Evolutionary conservation across 768 basidiomycete species (phyloP).

Genomic region (Amanita phalloides): DNA sequence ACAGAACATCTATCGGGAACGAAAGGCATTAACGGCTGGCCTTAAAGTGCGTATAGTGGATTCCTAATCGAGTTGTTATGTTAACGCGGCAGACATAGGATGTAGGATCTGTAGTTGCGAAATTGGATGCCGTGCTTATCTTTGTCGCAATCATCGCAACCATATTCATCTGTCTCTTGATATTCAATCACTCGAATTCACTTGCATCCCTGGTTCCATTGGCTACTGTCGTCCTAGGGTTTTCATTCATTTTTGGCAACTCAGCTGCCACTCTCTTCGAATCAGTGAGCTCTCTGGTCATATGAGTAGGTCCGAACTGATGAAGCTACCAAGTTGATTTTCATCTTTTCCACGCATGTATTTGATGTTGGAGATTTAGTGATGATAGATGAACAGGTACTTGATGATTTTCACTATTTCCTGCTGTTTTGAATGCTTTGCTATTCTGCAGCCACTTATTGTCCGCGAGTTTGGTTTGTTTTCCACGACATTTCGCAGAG

Average conservation of each 20-base stretch:
- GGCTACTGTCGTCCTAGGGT: slow-evolving; percentile 71
- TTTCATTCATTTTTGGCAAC: slow-evolving; percentile 80
- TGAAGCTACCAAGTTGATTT: slow-evolving; percentile 44
- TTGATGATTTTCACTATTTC: slow-evolving; percentile 1
- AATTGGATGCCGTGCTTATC: slow-evolving; percentile 68
- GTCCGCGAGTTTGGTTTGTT: slow-evolving; percentile 77
- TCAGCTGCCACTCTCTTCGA: slow-evolving; percentile 73
- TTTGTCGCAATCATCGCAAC: slow-evolving; percentile 44
- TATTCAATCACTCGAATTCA: slow-evolving; percentile 60
- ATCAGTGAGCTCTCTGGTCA: slow-evolving; percentile 36
- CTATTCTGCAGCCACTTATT: slow-evolving; percentile 23
- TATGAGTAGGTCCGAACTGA: not conserved
- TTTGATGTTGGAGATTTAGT: slow-evolving; percentile 78
- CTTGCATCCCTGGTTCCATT: slow-evolving; percentile 67
- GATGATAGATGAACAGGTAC: slow-evolving; percentile 66
- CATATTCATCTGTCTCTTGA: slow-evolving; percentile 61
- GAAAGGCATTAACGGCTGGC: slow-evolving; percentile 58
- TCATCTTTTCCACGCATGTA: slow-evolving; percentile 81
- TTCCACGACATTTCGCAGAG: slow-evolving; percentile 68
- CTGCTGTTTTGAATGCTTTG: not conserved
- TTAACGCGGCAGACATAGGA: slow-evolving; percentile 30
- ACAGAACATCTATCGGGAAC: slow-evolving; percentile 68
- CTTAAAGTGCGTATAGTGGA: slow-evolving; percentile 40
- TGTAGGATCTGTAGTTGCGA: slow-evolving; percentile 61
- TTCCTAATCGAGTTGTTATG: slow-evolving; percentile 1